Base-by-base conservation (phyloP, 1,139 yeast genomes). In the Torulaspora globosa region DNA sequence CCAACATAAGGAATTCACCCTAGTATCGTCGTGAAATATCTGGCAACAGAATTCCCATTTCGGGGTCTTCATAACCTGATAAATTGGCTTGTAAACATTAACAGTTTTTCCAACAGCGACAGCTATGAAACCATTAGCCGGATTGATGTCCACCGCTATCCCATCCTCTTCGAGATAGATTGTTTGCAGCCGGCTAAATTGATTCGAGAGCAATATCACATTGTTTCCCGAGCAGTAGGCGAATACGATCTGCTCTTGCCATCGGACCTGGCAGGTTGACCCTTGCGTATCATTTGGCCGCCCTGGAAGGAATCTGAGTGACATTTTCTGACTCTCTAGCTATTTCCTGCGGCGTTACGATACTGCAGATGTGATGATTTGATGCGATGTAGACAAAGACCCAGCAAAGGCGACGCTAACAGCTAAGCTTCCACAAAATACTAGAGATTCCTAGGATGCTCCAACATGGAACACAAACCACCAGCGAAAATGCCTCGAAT, bases 141-240 rank as follows among this genome's bases (percentile, higher is more conserved):
- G 57, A 58, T 85, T 82, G 38, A 89, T 73, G 47, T 79, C 82
- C 5, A 88, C 79, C 0, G 87, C 79, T 11, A 61, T 59, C 6
- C 94, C 84, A 60, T 88, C 96, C 1, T 70, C 54, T 6, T 78
- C 80, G 18, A 88, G 70, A 56, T 85, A 86, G 1, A 89, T 70
- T 0, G 96, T 89, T 62, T 90, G 97, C 18, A 89, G 68, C 53
- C 83, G 68, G 30, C 68, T 67, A 44, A 73, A 68, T 36, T 74
- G 68, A 50, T 76, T 74, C 7, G 81, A 71, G 4, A 80, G 61
- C 8, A 89, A 74, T 37, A 89, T 84, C 55, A 90, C 69, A 63
- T 88, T 89, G 67, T 89, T 88, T 1, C 96, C 97, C 1, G 96
- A 86, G 45, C 92, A 86, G 62, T 90, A 90, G 0, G 81, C 83